Percentiles rank a stretch among this genome's conserved stretches.
Evolutionary conservation across 306 rosid genomes (phyloP).

Genomic region (Malus orientalis): DNA sequence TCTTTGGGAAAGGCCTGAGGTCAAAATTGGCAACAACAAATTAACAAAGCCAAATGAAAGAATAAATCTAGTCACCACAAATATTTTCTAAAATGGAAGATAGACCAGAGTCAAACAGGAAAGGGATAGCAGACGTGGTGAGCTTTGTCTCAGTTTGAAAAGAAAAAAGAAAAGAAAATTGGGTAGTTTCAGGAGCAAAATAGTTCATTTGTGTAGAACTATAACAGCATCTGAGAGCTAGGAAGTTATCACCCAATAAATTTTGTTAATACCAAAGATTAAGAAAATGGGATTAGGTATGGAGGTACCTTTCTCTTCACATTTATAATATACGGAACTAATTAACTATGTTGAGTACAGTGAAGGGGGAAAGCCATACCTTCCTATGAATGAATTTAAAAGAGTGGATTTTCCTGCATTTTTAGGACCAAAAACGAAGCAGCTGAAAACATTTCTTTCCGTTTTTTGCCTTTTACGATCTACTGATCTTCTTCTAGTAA

Average conservation of each 20-base stretch:
- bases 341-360: constrained; percentile 10
- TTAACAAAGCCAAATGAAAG: constrained; percentile 15
- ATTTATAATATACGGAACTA: neutral
- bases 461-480: constrained; percentile 65
- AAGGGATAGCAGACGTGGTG: neutral
- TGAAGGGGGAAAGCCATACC: constrained; percentile 42
- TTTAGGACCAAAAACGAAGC: constrained; percentile 90
- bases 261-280: neutral
- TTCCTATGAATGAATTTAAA: constrained; percentile 64
- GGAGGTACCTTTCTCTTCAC: neutral
- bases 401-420: constrained; percentile 81
- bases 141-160: neutral
- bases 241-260: neutral
- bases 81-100: neutral
- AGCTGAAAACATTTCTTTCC: constrained; percentile 75
- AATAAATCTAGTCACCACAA: constrained; percentile 10
- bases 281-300: neutral
- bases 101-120: neutral
- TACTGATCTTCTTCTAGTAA: constrained; percentile 60
- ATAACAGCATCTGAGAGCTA: neutral
- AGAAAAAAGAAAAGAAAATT: neutral
- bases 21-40: constrained; percentile 10
- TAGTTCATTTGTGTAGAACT: neutral
- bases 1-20: constrained; percentile 64
- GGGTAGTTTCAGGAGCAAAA: neutral